A percentile compares a stretch with the other conserved stretches of the same genome.
These are phyloP conservation scores for Collybia sordida DNA, from an alignment of 768 basidiomycete genomes.

Conservation along the genomic window DNA sequence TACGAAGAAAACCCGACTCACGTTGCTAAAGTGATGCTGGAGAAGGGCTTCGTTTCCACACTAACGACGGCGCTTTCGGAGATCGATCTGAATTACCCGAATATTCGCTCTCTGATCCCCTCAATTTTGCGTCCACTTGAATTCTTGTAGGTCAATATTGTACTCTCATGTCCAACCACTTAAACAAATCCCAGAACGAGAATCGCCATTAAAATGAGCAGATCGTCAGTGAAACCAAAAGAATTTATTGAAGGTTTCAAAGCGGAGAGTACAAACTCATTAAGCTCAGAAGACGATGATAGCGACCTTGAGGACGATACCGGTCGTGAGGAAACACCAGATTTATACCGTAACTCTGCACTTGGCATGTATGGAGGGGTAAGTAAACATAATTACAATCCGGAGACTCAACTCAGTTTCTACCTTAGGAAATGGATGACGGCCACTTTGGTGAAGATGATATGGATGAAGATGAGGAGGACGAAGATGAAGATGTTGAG, in stretches of 20 bases:
- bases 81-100: constrained; percentile 94
- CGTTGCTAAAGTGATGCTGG: constrained; percentile 96
- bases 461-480: constrained; percentile 81
- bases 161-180: constrained; percentile 4
- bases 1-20: constrained; percentile 83
- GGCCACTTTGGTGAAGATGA: constrained; percentile 70
- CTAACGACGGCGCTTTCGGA: constrained; percentile 88
- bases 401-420: constrained; percentile 9
- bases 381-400: constrained; percentile 30
- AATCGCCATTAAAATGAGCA: constrained; percentile 98
- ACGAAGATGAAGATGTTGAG: constrained; percentile 80
- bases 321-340: constrained; percentile 80
- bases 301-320: constrained; percentile 56
- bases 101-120: constrained; percentile 82
- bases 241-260: constrained; percentile 49
- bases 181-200: constrained; percentile 63
- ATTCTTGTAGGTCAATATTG: constrained; percentile 60
- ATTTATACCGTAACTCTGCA: constrained; percentile 94
- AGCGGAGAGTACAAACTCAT: constrained; percentile 48
- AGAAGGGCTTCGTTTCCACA: constrained; percentile 92
- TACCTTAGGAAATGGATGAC: constrained; percentile 80
- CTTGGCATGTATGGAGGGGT: constrained; percentile 94
- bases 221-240: constrained; percentile 65
- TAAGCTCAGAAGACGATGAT: constrained; percentile 55
- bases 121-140: constrained; percentile 89